Evolutionary conservation across 306 rosid genomes (phyloP).

Genomic region (Fragaria vesca): DNA sequence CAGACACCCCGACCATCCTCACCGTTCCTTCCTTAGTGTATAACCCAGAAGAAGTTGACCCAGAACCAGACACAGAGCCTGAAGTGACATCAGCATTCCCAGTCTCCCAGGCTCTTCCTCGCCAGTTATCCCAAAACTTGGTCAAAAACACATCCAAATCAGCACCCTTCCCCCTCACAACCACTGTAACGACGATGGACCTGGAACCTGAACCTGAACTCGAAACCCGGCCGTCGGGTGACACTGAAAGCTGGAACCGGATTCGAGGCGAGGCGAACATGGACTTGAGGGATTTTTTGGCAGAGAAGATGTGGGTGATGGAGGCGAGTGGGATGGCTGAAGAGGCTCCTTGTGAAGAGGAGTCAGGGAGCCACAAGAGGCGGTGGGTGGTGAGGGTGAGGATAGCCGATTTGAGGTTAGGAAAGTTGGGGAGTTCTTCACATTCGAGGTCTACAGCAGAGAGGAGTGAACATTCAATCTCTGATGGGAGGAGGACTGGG

Average conservation of each 20-base stretch:
- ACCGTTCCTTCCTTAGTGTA: slow-evolving; percentile 78
- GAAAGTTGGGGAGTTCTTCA: slow-evolving; percentile 64
- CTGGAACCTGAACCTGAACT: slow-evolving; percentile 34
- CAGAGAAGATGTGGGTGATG: slow-evolving; percentile 56
- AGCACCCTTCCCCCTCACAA: slow-evolving; percentile 86
- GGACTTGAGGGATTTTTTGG: slow-evolving; percentile 70
- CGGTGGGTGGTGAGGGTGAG: slow-evolving; percentile 90
- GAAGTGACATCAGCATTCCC: slow-evolving; percentile 18
- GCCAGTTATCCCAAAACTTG: slow-evolving; percentile 86
- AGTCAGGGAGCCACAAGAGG: slow-evolving; percentile 66
- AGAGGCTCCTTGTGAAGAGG: slow-evolving; percentile 20
- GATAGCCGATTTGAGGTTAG: slow-evolving; percentile 73
- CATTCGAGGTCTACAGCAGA: slow-evolving; percentile 78
- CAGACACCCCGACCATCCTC: slow-evolving; percentile 94
- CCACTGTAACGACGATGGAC: slow-evolving; percentile 60
- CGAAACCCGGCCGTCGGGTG: slow-evolving; percentile 39
- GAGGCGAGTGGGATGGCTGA: slow-evolving; percentile 56
- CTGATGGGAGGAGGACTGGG: slow-evolving; percentile 65
- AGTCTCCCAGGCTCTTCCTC: slow-evolving; percentile 73
- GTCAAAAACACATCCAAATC: slow-evolving; percentile 65
- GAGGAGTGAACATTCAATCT: slow-evolving; percentile 72
- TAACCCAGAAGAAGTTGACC: slow-evolving; percentile 34
- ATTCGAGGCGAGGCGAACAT: slow-evolving; percentile 77
- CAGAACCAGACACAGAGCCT: neutral
- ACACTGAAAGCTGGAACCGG: slow-evolving; percentile 74